Base-by-base conservation (phyloP, 805 yeast species). In the Yarrowia porcina region DNA sequence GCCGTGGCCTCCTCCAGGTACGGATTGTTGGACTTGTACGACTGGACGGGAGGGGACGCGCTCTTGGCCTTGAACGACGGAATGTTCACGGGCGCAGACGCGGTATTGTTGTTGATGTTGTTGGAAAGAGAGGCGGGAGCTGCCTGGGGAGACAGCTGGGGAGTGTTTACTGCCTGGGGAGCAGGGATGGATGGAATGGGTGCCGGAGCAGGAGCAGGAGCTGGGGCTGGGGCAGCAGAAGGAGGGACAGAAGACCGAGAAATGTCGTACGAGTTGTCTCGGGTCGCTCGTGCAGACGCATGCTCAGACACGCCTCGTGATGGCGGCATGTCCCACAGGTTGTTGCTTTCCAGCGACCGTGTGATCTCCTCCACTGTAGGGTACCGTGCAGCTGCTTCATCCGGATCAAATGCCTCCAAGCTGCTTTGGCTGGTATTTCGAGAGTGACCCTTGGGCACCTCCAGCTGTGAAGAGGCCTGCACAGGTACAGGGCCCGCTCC, bases 321-420 rank as follows among this genome's bases (percentile, higher is more conserved):
- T 3, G 59, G 57, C 10, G 57, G 56, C 45, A 27, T 18, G 17
- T 56, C 61, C 61, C 61, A 56, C 28, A 56, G 38, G 39, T 30
- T 56, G 25, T 57, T 39, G 35, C 42, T 64, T 44, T 68, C 69
- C 45, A 69, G 56, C 11, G 64, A 65, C 41, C 54, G 50, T 9
- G 70, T 49, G 32, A 73, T 68, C 52, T 74, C 76, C 56, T 73
- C 76, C n/a, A 74, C 68, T 1, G 75, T 66, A 11, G 77, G 77
- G 64, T 64, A 74, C 36, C 72, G 64, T 11, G 67, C 61, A 12
- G 65, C 68, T 27, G 70, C 65, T 18, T 70, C 70, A 7, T 64
- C 69, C 28, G 64, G 67, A 8, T 57, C 56, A 18, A 50, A 30
- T n/a, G 38, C 49, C 30, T 61, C 66, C 25, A 39, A 21, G 12